Percentiles rank a stretch among this genome's conserved stretches.
phyloP scores from a whole-genome alignment of 1,284 basidiomycete species.

The Ganoderma lucidum region DNA sequence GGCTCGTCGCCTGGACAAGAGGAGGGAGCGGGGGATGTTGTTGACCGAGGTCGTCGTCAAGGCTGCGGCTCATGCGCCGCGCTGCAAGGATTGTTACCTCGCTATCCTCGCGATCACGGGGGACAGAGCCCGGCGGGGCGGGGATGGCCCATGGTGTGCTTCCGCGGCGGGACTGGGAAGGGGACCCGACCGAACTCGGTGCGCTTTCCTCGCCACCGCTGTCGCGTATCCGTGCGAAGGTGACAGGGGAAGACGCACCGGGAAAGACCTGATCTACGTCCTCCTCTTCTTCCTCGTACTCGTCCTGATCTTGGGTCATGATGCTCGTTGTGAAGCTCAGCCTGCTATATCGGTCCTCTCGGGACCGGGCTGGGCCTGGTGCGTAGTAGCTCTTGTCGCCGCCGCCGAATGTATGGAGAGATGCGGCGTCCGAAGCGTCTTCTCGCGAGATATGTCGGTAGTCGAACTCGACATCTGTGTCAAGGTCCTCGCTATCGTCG shows the following conservation, averaged over 20 bases:
- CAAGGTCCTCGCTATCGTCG: conserved; percentile 41
- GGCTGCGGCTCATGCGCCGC: conserved; percentile 34
- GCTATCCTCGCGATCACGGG: conserved; percentile 40
- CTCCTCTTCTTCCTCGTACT: conserved; percentile 47
- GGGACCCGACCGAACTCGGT: conserved; percentile 27
- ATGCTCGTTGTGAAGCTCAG: conserved; percentile 16
- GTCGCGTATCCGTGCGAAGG: conserved; percentile 34
- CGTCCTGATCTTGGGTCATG: conserved; percentile 42
- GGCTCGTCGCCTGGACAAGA: conserved; percentile 26
- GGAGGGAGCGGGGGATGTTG: conserved; percentile 7
- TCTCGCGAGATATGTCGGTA: conserved; percentile 33
- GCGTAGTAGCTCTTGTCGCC: conserved; percentile 34
- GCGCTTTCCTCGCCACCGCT: conserved; percentile 28
- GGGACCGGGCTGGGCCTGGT: conserved; percentile 11
- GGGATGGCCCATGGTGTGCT: conserved; percentile 39
- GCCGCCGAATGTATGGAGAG: conserved; percentile 57
- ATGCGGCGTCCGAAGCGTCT: conserved; percentile 52
- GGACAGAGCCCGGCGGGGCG: conserved; percentile 12
- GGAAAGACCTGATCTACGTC: conserved; percentile 41
- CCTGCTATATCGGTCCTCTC: conserved; percentile 47
- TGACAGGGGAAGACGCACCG: conserved; percentile 37
- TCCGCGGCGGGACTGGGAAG: conserved; percentile 30
- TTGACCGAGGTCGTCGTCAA: conserved; percentile 32
- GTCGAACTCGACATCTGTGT: conserved; percentile 49
- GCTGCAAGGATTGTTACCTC: conserved; percentile 37